phyloP scores from a whole-genome alignment of 257 asterid genomes.

The Nyctanthes arbortristis region DNA sequence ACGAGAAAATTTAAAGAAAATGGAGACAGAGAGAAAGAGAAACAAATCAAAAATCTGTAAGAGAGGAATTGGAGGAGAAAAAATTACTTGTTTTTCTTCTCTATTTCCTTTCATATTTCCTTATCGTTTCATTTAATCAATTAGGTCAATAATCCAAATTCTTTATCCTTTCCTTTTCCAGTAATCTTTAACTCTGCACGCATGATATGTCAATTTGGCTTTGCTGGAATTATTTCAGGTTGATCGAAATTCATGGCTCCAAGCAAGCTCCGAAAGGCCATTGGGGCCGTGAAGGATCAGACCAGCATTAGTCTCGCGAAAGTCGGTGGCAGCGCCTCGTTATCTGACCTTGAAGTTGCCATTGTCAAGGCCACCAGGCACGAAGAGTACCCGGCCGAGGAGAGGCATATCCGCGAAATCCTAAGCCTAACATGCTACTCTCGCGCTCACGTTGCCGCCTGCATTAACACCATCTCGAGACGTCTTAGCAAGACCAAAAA shows the following conservation, averaged over 20 bases:
- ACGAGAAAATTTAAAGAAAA: background rate
- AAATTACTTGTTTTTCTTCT: background rate
- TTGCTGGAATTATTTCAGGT: background rate
- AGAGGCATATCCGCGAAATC: conserved; percentile 73
- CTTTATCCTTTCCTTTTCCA: no score
- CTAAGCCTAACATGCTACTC: conserved; percentile 74
- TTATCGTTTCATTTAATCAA: background rate
- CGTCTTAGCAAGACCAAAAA: conserved; percentile 86
- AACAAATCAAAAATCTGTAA: background rate
- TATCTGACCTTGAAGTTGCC: conserved; percentile 90
- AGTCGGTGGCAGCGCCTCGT: conserved; percentile 64
- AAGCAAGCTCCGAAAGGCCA: conserved; percentile 84
- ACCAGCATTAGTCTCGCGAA: conserved; percentile 94
- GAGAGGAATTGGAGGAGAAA: conserved; percentile 22
- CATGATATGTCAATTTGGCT: no score
- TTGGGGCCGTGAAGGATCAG: conserved; percentile 89
- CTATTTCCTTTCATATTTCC: conserved; percentile 18
- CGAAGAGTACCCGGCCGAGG: conserved; percentile 94
- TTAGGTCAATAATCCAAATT: background rate
- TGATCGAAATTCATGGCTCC: conserved; percentile 56
- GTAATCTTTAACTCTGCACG: no score
- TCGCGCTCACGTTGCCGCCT: conserved; percentile 61
- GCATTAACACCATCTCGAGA: conserved; percentile 66
- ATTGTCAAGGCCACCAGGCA: conserved; percentile 94
- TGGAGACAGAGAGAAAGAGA: background rate